Evolutionary conservation across 495 filamentous ascomycete genomes (phyloP), one percentile per base, ranked within the genome.

Genomic region (Cairneyella variabilis): DNA sequence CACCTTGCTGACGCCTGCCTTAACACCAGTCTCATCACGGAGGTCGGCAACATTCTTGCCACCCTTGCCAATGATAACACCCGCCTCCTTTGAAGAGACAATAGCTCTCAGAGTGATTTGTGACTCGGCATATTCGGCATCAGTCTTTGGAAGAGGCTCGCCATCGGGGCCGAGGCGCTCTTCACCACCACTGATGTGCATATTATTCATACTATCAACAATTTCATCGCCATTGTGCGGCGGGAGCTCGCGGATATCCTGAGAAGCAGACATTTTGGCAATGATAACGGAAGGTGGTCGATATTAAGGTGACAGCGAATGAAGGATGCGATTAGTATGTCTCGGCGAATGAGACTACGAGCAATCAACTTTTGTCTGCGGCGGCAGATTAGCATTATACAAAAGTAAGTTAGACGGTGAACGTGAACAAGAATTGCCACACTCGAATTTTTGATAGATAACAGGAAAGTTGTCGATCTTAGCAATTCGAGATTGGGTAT

Each of bases 11-110:
- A 98, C 93, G 56, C 93, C 93, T 55, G 93, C 93, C 70, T 92
- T 96, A 46, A 97, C 93, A 53, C 91, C 93, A 46, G 95, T 98
- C 70, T 96, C 91, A 54, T 98, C 92, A 64, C 93, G 89, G 54
- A 98, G 76, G 66, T 97, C 91, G 21, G 93, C 93, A 36, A 98
- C 93, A 64, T 98, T 97, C 78, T 98, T 96, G 53, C 93, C 93
- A 36, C 86, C 90, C 73, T 97, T 98, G 64, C 93, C 93, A 65
- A 98, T 98, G 69, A 98, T 97, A 51, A 97, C 89, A 60, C 93
- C 93, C 48, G 93, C 93, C 71, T 97, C 93, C 73, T 97, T 97
- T 61, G 95, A 95, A 14, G 92, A 95, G 61, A 98, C 95, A 65
- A 98, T 97, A 50, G 93, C 95, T 63, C 93, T 88, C 38, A 98